phyloP scores from a whole-genome alignment of 192 early-diverging fungal genomes.

The Paraglomus occultum region DNA sequence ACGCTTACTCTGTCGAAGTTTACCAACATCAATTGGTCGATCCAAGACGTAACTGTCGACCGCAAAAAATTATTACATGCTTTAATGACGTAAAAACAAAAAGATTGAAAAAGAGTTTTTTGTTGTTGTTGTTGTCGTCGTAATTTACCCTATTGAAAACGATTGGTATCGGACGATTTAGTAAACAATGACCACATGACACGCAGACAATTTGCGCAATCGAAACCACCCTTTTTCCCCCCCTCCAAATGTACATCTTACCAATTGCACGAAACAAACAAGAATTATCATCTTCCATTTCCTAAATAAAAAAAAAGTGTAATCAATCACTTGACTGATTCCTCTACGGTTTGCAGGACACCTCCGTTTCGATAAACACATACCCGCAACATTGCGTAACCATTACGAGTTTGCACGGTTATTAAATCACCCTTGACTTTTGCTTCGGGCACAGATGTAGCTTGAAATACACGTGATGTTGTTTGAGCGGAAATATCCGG shows the following conservation, averaged over 20 bases:
- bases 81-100: no score
- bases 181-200: no score
- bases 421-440: neutral
- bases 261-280: slow-evolving; percentile 71
- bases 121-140: no score
- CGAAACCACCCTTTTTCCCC: no score
- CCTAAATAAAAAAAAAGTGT: slow-evolving; percentile 29
- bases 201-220: no score
- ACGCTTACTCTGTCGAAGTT: slow-evolving; percentile 37
- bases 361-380: slow-evolving; percentile 13
- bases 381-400: slow-evolving; percentile 21
- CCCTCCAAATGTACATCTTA: neutral
- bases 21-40: slow-evolving; percentile 25
- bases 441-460: neutral
- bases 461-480: no score
- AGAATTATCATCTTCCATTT: slow-evolving; percentile 69
- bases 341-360: no score
- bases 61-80: no score
- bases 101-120: no score
- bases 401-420: slow-evolving; percentile 2
- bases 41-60: slow-evolving; percentile 38
- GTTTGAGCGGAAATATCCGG: no score
- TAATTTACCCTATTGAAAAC: no score
- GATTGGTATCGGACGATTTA: no score
- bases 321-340: neutral